Evolutionary conservation across 768 basidiomycete species (phyloP).

Genomic region (Gymnopilus dilepis): DNA sequence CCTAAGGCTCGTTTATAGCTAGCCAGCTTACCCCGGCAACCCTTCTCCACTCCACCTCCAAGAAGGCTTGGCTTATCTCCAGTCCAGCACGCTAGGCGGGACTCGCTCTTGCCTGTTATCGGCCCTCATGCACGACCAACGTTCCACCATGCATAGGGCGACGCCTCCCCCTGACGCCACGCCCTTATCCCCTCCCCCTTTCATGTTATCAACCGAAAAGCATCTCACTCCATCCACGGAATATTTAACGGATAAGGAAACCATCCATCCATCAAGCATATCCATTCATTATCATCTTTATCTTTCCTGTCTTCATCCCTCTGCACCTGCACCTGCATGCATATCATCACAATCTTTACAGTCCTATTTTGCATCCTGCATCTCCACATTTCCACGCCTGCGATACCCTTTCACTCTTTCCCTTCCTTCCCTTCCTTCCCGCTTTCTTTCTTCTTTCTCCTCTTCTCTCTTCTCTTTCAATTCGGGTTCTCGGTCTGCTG

Average conservation of each 20-base stretch:
- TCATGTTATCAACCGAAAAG: not conserved
- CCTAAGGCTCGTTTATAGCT: not conserved
- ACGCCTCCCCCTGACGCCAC: not conserved
- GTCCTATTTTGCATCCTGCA: not conserved
- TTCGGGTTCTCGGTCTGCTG: not conserved
- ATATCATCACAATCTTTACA: constrained; percentile 6
- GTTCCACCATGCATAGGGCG: not conserved
- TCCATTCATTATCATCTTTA: not conserved
- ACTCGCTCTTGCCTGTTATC: not conserved
- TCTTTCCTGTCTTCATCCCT: not conserved
- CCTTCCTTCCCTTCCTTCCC: not conserved
- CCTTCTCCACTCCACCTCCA: not conserved
- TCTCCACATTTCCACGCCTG: not conserved
- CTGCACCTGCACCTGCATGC: not conserved
- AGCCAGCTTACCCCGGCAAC: not conserved
- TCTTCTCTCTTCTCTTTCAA: not conserved
- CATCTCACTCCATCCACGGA: not conserved
- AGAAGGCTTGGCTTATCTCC: not conserved
- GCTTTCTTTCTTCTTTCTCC: not conserved
- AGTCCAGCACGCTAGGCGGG: not conserved
- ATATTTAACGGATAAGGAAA: not conserved
- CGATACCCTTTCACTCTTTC: not conserved
- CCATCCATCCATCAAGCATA: not conserved
- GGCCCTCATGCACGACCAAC: not conserved
- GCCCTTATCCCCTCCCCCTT: not conserved